A percentile compares a stretch with the other conserved stretches of the same genome.
Evolutionary conservation across 495 filamentous ascomycete genomes (phyloP).

Genomic region (Thermothielavioides terrestris): DNA sequence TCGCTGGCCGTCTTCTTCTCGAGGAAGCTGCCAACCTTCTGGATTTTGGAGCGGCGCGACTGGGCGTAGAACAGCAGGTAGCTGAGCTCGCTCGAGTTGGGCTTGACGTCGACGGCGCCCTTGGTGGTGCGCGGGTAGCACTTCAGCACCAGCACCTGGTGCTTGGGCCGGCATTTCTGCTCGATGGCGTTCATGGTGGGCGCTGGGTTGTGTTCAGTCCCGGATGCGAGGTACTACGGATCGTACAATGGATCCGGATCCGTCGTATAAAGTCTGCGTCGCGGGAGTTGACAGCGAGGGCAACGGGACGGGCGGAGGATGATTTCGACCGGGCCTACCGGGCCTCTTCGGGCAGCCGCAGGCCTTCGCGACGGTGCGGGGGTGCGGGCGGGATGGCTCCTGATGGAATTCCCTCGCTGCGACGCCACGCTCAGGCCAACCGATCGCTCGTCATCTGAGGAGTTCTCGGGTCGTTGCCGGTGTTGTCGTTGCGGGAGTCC

Average conservation of each 20-base stretch:
- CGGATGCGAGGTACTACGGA: too few relatives aligned
- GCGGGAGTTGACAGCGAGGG: too few relatives aligned
- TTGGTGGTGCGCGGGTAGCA: constrained; percentile 89
- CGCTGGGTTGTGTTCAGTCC: too few relatives aligned
- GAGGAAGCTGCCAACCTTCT: constrained; percentile 84
- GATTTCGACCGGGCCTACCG: too few relatives aligned
- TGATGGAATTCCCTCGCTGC: too few relatives aligned
- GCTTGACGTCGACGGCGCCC: constrained; percentile 79
- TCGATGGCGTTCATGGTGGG: constrained; percentile 47
- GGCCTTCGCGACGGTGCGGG: too few relatives aligned
- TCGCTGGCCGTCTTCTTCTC: constrained; percentile 84
- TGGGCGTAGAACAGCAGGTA: constrained; percentile 94
- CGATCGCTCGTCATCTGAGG: not conserved
- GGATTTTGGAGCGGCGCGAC: constrained; percentile 84
- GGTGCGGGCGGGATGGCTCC: too few relatives aligned
- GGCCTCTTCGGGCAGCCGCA: too few relatives aligned
- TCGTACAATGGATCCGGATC: too few relatives aligned
- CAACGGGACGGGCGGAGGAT: too few relatives aligned
- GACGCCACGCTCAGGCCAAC: not conserved
- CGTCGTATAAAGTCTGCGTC: too few relatives aligned
- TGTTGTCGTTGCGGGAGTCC: not conserved
- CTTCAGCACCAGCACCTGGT: constrained; percentile 85
- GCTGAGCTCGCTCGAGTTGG: constrained; percentile 88
- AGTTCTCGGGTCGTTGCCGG: too few relatives aligned
- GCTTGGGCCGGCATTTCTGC: constrained; percentile 70